Base-by-base conservation (phyloP, 164 flowering plant genomes). In the Umbilicus rupestris region DNA sequence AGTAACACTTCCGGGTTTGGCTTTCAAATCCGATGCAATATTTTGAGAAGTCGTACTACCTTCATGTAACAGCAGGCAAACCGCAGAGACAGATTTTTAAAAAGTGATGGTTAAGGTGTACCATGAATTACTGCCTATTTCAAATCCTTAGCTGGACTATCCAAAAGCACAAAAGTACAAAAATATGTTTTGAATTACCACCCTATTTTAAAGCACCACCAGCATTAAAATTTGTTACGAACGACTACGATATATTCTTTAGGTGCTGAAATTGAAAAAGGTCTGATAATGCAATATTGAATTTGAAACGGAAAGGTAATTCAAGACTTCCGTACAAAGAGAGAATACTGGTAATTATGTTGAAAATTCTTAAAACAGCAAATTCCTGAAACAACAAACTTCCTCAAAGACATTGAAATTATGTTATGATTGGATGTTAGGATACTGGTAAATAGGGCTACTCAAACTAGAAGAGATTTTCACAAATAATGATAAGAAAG, bases 31-130 rank as follows among this genome's bases (percentile, higher is more conserved):
- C 20, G 79, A 77, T 69, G 86, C 72, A 71, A 79, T 71, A 69
- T 62, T 77, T 74, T 84, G 86, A 73, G 78, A 73, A 52, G 78
- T 84, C 68, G 73, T 47, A 31, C 82, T 83, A 62, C 98, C 98
- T 93, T 82, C 76, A 79, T 7, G 73, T 60, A 45, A 45, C 42
- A 39, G 55, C n/a, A 29, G 28, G 14, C 7, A 30, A 33, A 41
- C 33, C 17, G 45, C 7, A 12, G 30, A 68, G 20, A 37, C 28
- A 57, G n/a, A 20, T 41, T 35, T 19, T n/a, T 7, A 35, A 20
- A 19, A 39, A 3, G 5, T 19, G 45, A 19, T 39, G 28, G 24
- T 9, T n/a, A 20, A 63, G 46, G 28, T 7, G 55, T 52, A 24
- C 2, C 16, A 41, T 14, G 44, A 41, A 41, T n/a, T n/a, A n/a